phyloP scores from a whole-genome alignment of 2,329 filamentous ascomycete species.

The Microcyclosporella mali region DNA sequence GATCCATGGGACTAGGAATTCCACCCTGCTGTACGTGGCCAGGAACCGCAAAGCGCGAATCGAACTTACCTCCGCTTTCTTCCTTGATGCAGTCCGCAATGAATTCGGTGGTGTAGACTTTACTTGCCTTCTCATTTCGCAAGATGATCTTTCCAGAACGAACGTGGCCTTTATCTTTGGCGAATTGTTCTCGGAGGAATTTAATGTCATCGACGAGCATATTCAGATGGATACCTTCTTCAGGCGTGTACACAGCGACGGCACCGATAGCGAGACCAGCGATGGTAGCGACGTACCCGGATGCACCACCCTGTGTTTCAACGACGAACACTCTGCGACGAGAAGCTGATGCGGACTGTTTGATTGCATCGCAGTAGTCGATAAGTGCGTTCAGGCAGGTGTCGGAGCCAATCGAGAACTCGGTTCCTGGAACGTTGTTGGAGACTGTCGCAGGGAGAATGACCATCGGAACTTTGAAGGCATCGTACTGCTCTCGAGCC shows the following conservation, averaged over 20 bases:
- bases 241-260: constrained; percentile 88
- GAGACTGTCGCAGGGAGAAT: constrained; percentile 94
- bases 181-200: constrained; percentile 79
- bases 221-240: constrained; percentile 88
- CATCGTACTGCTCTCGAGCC: constrained; percentile 69
- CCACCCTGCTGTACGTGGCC: constrained; percentile 94
- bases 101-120: constrained; percentile 83
- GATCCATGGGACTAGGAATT: constrained; percentile 91
- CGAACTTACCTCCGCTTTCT: constrained; percentile 85
- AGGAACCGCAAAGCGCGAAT: constrained; percentile 83
- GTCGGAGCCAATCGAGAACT: constrained; percentile 94
- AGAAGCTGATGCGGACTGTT: constrained; percentile 91
- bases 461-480: constrained; percentile 86
- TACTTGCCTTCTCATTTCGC: constrained; percentile 91
- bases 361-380: constrained; percentile 93
- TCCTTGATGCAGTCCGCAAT: constrained; percentile 95
- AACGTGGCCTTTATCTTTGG: constrained; percentile 76
- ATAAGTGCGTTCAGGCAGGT: constrained; percentile 95
- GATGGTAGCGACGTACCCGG: constrained; percentile 86
- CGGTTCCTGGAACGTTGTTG: constrained; percentile 96
- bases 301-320: constrained; percentile 92
- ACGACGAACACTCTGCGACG: constrained; percentile 94
- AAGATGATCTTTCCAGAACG: constrained; percentile 90
- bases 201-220: constrained; percentile 89
- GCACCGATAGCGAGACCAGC: constrained; percentile 89